Evolutionary conservation across 2,329 filamentous ascomycete genomes (phyloP), one percentile per base, ranked within the genome.

Genomic region (Exophiala sideris): DNA sequence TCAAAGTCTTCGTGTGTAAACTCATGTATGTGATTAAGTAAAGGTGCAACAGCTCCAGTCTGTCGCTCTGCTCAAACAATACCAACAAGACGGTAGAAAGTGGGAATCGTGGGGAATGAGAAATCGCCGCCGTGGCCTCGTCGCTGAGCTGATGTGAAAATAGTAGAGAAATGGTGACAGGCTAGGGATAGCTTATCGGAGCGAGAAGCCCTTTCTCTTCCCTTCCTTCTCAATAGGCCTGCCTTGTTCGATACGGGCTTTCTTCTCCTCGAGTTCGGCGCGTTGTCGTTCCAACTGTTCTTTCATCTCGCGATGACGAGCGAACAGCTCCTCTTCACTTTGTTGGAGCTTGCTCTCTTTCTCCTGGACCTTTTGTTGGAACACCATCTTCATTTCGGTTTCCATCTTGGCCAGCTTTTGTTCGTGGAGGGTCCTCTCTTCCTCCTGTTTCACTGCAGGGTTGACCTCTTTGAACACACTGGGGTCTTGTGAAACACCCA

Each of bases 321-420:
- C 91, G 70, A 97, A 97, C 55, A 99, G 80, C 81, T 99, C 94
- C 74, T 99, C 94, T 76, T 99, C 94, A 81, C 91, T 96, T 79
- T 97, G 94, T 80, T 95, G 95, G 73, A 99, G 81, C 79, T 99
- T 99, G 84, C 90, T 96, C 79, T 99, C 94, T 82, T 99, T 99
- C 76, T 99, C 94, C 64, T 90, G 86, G 32, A 99, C 94, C 87
- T 99, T 99, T 74, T 99, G 94, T 75, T 97, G 94, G 90, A 99
- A 99, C 65, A 99, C 94, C 89, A 96, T 96, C 89, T 99, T 99
- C 94, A 99, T 99, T 76, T 99, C 94, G 69, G 91, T 86, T 77
- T 99, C 94, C 94, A 99, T 99, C 89, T 99, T 99, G 75, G 92
- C 90, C 66, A 99, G 89, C 82, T 99, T 99, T 82, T 96, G 91